A percentile compares a stretch with the other conserved stretches of the same genome.
These are phyloP conservation scores for Cephaloascus fragrans DNA, from an alignment of 805 yeast species.

Conservation along the genomic window DNA sequence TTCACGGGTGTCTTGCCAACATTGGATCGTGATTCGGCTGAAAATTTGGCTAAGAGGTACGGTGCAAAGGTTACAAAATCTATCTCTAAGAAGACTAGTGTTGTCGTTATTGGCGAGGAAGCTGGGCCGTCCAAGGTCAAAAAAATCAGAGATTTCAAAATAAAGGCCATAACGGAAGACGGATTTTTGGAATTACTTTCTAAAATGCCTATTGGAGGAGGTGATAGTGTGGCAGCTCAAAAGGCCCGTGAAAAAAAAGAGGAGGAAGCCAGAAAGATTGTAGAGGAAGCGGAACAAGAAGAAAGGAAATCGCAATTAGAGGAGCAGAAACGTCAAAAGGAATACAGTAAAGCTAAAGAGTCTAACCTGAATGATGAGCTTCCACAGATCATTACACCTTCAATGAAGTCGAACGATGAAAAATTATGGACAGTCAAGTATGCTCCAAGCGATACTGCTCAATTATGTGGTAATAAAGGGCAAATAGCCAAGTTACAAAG, in stretches of 20 bases:
- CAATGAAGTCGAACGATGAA: slow-evolving; percentile 39
- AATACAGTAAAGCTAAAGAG: slow-evolving; percentile 14
- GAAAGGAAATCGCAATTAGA: slow-evolving; percentile 39
- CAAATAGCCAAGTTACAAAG: slow-evolving; percentile 51
- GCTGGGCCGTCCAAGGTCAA: slow-evolving; percentile 95
- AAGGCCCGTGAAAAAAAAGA: slow-evolving; percentile 61
- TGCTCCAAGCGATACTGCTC: slow-evolving; percentile 70
- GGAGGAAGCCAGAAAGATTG: slow-evolving; percentile 51
- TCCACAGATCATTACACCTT: slow-evolving; percentile 10
- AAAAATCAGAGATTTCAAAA: slow-evolving; percentile 60
- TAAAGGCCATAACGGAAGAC: slow-evolving; percentile 78
- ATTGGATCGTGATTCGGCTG: slow-evolving; percentile 68
- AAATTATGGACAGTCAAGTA: slow-evolving; percentile 89
- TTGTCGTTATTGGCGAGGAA: slow-evolving; percentile 88
- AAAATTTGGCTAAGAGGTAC: slow-evolving; percentile 66
- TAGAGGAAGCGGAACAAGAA: slow-evolving; percentile 25
- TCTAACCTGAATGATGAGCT: neutral
- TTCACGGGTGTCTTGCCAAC: slow-evolving; percentile 87
- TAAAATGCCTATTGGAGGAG: slow-evolving; percentile 89
- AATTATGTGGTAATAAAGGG: slow-evolving; percentile 87
- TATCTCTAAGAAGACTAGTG: slow-evolving; percentile 73
- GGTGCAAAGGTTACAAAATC: slow-evolving; percentile 90
- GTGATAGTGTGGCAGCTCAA: slow-evolving; percentile 70
- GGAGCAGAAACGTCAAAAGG: slow-evolving; percentile 28
- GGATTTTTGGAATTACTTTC: slow-evolving; percentile 70